Conservation (phyloP, 257 asterid genomes). For the Asclepias syriaca region DNA sequence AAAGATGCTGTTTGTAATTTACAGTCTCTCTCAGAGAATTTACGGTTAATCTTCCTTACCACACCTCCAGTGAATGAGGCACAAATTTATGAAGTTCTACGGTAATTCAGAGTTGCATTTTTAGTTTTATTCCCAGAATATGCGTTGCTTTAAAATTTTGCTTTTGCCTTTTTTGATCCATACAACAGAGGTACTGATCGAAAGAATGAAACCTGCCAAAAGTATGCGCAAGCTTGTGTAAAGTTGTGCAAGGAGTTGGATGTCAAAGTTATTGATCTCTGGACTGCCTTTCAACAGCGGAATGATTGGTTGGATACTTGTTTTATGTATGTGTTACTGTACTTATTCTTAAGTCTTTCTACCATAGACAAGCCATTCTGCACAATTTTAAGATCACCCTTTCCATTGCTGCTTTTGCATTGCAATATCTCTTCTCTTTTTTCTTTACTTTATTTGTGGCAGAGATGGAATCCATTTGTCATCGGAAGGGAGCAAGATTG, state of each 20-base stretch:
- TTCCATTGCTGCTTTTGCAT: too few relatives aligned
- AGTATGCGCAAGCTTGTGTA: constrained; percentile 74
- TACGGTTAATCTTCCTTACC: constrained; percentile 60
- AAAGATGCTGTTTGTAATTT: constrained; percentile 4
- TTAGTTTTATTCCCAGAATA: not conserved
- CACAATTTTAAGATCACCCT: too few relatives aligned
- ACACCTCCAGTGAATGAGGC: constrained; percentile 70
- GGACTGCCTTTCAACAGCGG: constrained; percentile 67
- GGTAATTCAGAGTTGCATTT: constrained; percentile 22
- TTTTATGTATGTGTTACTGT: constrained; percentile 52
- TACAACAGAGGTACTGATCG: constrained; percentile 53
- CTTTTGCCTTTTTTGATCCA: not conserved
- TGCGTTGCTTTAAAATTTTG: not conserved
- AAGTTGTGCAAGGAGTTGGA: constrained; percentile 64
- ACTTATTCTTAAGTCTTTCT: not conserved
- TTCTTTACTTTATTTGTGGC: constrained; percentile 1
- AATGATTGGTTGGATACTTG: constrained; percentile 58
- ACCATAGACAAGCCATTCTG: too few relatives aligned
- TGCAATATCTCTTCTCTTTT: too few relatives aligned
- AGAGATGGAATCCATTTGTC: constrained; percentile 88
- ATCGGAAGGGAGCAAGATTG: constrained; percentile 55
- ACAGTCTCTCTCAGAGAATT: constrained; percentile 68
- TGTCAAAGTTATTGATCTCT: constrained; percentile 64
- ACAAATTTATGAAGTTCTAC: constrained; percentile 30
- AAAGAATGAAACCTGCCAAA: constrained; percentile 62